Conservation (phyloP, 2,329 filamentous ascomycete genomes). For the Massarina eburnea region DNA sequence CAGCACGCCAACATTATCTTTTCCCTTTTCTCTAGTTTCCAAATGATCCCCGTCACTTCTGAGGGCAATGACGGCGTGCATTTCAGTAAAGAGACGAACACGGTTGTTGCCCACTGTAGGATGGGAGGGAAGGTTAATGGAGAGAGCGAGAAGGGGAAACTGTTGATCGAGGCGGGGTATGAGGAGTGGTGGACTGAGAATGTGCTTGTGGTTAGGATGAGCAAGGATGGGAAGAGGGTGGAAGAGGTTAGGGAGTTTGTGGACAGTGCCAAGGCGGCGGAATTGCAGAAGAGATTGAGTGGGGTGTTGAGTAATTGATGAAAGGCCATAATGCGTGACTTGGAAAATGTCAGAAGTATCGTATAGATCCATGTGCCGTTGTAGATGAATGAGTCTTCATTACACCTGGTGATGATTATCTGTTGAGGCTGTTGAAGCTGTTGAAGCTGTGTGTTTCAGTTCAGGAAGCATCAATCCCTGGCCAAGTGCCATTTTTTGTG, state of each 20-base stretch:
- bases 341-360: too few species aligned
- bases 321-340: too few species aligned
- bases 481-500: too few species aligned
- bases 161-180: constrained; percentile 18
- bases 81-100: constrained; percentile 25
- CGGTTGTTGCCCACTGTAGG: constrained; percentile 41
- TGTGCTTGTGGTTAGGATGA: constrained; percentile 28
- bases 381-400: too few species aligned
- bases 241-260: constrained; percentile 44
- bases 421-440: not conserved
- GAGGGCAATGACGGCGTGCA: constrained; percentile 34
- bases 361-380: too few species aligned
- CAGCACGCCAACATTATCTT: constrained; percentile 46
- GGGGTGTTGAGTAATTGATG: constrained; percentile 32
- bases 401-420: too few species aligned
- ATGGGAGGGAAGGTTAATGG: constrained; percentile 28
- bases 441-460: too few species aligned
- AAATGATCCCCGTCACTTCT: constrained; percentile 42
- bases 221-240: constrained; percentile 23
- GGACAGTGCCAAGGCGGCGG: constrained; percentile 41
- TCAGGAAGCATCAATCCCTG: too few species aligned
- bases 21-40: constrained; percentile 45
- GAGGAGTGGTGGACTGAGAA: constrained; percentile 30
- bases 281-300: constrained; percentile 41
- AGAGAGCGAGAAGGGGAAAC: constrained; percentile 17